These are phyloP conservation scores for Phanerochaete carnosa DNA, from an alignment of 768 basidiomycete species.

Conservation along the genomic window DNA sequence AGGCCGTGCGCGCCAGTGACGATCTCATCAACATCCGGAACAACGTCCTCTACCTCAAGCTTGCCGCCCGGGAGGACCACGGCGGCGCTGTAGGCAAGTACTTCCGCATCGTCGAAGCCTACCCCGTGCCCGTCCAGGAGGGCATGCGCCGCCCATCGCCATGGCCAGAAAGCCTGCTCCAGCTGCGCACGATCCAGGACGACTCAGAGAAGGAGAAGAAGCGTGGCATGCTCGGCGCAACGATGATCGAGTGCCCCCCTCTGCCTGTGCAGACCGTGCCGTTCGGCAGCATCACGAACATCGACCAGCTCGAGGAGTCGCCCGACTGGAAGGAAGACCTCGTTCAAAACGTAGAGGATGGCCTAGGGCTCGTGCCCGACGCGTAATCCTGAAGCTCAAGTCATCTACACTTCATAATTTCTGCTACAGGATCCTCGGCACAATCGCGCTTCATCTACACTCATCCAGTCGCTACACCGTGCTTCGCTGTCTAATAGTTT, in stretches of 20 bases:
- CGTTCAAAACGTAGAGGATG: constrained; percentile 16
- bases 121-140: constrained; percentile 19
- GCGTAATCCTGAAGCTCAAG: not conserved
- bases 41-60: constrained; percentile 17
- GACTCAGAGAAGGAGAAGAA: constrained; percentile 23
- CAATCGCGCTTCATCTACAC: not conserved
- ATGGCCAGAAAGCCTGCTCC: constrained; percentile 25
- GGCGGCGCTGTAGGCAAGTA: constrained; percentile 21
- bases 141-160: constrained; percentile 17
- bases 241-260: constrained; percentile 27
- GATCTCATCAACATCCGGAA: constrained; percentile 22
- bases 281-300: constrained; percentile 27
- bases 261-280: constrained; percentile 31
- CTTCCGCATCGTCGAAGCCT: constrained; percentile 26
- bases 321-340: constrained; percentile 19
- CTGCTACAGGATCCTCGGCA: not conserved
- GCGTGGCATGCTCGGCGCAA: constrained; percentile 23
- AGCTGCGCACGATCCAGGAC: constrained; percentile 19
- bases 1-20: constrained; percentile 26
- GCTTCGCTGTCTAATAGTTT: not conserved
- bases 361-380: not conserved
- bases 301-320: not conserved
- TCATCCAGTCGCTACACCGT: not conserved
- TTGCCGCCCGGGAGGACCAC: constrained; percentile 21
- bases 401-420: not conserved